These are phyloP conservation scores for Phytopythium cucurbitacearum DNA, from an alignment of 352 stramenopile genomes.

Conservation along the genomic window DNA sequence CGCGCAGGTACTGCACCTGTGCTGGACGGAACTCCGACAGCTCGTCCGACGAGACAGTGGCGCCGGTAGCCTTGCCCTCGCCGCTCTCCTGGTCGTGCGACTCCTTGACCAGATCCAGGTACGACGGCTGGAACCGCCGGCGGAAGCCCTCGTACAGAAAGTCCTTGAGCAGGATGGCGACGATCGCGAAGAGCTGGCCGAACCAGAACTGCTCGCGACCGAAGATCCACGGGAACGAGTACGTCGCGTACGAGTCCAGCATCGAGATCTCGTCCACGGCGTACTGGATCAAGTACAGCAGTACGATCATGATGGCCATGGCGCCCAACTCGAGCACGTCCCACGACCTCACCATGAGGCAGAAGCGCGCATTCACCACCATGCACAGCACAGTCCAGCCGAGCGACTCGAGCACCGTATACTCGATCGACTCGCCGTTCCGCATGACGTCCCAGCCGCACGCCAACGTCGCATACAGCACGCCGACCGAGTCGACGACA, in stretches of 20 bases:
- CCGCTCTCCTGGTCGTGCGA: slow-evolving; percentile 17
- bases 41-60: slow-evolving; percentile 28
- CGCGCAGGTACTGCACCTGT: slow-evolving; percentile 53
- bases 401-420: slow-evolving; percentile 53
- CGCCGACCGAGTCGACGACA: slow-evolving; percentile 72
- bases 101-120: slow-evolving; percentile 73
- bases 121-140: slow-evolving; percentile 61
- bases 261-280: slow-evolving; percentile 63
- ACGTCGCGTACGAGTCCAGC: slow-evolving; percentile 53
- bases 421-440: slow-evolving; percentile 51
- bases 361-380: slow-evolving; percentile 74
- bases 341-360: slow-evolving; percentile 80
- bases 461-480: slow-evolving; percentile 60
- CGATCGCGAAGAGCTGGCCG: slow-evolving; percentile 62
- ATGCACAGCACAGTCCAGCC: slow-evolving; percentile 78
- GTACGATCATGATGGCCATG: slow-evolving; percentile 48
- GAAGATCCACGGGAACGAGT: slow-evolving; percentile 82
- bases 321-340: slow-evolving; percentile 53
- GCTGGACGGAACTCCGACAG: slow-evolving; percentile 45
- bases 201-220: slow-evolving; percentile 63
- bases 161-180: slow-evolving; percentile 64
- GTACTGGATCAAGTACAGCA: slow-evolving; percentile 66
- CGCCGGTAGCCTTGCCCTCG: not conserved
- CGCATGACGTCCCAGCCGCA: slow-evolving; percentile 53
- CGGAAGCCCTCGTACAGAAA: slow-evolving; percentile 64